phyloP scores from a whole-genome alignment of 2,329 filamentous ascomycete genomes.

The Proliferodiscus dingleyae region DNA sequence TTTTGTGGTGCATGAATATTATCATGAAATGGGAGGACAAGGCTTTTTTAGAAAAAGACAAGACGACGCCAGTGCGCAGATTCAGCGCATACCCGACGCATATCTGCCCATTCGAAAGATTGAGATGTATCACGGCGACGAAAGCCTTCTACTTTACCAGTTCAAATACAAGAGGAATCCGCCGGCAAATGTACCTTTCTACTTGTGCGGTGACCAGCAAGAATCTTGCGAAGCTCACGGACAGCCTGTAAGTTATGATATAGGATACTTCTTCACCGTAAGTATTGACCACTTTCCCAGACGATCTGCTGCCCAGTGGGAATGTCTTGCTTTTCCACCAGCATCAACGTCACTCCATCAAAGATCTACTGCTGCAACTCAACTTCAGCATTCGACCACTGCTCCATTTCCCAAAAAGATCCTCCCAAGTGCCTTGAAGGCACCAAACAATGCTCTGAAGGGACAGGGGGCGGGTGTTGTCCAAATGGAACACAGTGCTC shows the following conservation, averaged over 20 bases:
- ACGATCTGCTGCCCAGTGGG: conserved; percentile 28
- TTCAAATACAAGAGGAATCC: neutral
- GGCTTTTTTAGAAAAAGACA: conserved; percentile 19
- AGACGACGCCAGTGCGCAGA: neutral
- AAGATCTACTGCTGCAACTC: conserved; percentile 28
- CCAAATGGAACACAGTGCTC: conserved; percentile 16
- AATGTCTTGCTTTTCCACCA: conserved; percentile 21
- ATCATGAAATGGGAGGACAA: conserved; percentile 22
- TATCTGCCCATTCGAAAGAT: conserved; percentile 23
- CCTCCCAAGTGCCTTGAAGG: conserved; percentile 22
- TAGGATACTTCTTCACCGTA: neutral
- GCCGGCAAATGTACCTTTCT: conserved; percentile 21
- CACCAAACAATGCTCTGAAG: conserved; percentile 21
- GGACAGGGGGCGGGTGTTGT: conserved; percentile 27
- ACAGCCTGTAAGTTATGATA: conserved; percentile 21
- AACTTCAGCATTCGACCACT: conserved; percentile 12
- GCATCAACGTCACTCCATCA: conserved; percentile 17
- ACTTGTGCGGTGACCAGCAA: conserved; percentile 28
- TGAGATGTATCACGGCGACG: neutral
- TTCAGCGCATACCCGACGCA: conserved; percentile 1
- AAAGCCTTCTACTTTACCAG: neutral
- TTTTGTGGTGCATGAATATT: conserved; percentile 24
- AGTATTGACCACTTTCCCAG: conserved; percentile 10
- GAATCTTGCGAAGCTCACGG: conserved; percentile 25
- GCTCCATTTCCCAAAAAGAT: conserved; percentile 14